phyloP scores from a whole-genome alignment of 768 basidiomycete genomes.

The Suillus subluteus region DNA sequence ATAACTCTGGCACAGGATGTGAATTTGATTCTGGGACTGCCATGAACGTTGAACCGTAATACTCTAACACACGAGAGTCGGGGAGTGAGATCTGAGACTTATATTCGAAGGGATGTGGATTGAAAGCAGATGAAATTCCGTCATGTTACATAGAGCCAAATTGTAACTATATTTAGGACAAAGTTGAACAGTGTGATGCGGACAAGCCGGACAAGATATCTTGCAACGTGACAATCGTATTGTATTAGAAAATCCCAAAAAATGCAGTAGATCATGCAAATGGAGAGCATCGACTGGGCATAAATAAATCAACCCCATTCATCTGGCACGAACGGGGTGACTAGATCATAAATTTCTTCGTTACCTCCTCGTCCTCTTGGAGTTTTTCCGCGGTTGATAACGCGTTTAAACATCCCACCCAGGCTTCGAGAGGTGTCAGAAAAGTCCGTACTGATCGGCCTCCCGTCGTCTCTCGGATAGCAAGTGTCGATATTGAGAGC shows the following conservation, averaged over 20 bases:
- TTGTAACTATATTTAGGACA: constrained; percentile 4
- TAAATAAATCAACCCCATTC: constrained; percentile 59
- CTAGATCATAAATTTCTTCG: constrained; percentile 80
- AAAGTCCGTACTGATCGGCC: constrained; percentile 29
- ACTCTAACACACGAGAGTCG: neutral
- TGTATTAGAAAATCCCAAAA: neutral
- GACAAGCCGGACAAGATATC: neutral
- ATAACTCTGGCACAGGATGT: constrained; percentile 14
- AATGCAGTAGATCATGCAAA: neutral
- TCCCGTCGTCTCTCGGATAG: constrained; percentile 54
- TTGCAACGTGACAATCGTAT: neutral
- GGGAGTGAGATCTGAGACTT: neutral
- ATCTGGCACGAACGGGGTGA: constrained; percentile 80
- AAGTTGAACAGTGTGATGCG: neutral
- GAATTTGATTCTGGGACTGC: constrained; percentile 5
- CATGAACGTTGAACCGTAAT: neutral
- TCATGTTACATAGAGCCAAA: neutral
- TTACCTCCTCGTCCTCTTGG: constrained; percentile 60
- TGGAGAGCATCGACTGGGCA: neutral
- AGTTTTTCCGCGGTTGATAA: constrained; percentile 55
- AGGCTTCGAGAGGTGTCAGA: constrained; percentile 45
- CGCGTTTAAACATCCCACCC: constrained; percentile 60
- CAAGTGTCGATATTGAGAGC: constrained; percentile 70
- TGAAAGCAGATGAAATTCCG: neutral
- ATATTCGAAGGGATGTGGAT: neutral